phyloP scores from a whole-genome alignment of 1,284 basidiomycete species.

The Cryptococcus sp. region DNA sequence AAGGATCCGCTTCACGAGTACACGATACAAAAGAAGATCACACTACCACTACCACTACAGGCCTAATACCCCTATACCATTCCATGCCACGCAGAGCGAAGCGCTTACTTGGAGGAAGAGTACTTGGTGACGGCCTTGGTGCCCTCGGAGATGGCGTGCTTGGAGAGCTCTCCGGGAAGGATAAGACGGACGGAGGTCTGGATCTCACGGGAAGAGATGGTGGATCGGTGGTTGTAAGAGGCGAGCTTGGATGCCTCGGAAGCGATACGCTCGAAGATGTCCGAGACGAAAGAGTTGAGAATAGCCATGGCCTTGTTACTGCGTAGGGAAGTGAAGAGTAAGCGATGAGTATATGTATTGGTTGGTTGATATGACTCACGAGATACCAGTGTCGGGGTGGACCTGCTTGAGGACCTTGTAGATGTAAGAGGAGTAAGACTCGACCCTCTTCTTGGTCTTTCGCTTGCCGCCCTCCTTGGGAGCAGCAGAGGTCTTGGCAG shows the following conservation, averaged over 20 bases:
- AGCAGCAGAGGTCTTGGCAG: slow-evolving; percentile 70
- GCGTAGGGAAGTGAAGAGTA: slow-evolving; percentile 51
- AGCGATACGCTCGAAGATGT: slow-evolving; percentile 92
- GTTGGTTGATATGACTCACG: slow-evolving; percentile 32
- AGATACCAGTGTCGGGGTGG: slow-evolving; percentile 93
- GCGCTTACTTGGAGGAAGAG: slow-evolving; percentile 56
- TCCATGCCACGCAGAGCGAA: background rate
- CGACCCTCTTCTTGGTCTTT: slow-evolving; percentile 82
- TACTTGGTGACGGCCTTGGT: slow-evolving; percentile 61
- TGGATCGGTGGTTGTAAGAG: slow-evolving; percentile 89
- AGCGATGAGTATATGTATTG: background rate
- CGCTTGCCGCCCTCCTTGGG: slow-evolving; percentile 74
- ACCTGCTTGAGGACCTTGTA: slow-evolving; percentile 74
- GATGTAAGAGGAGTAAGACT: slow-evolving; percentile 92
- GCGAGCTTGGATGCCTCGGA: slow-evolving; percentile 88
- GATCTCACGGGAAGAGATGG: slow-evolving; percentile 90
- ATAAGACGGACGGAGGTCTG: slow-evolving; percentile 89
- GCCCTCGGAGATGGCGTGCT: slow-evolving; percentile 82
- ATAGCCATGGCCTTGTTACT: slow-evolving; percentile 93
- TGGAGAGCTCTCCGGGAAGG: slow-evolving; percentile 77
- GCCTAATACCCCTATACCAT: too few relatives aligned
- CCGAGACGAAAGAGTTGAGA: slow-evolving; percentile 88
- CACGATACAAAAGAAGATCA: slow-evolving; percentile 8
- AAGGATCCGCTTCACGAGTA: slow-evolving; percentile 1
- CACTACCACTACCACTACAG: slow-evolving; percentile 1